A percentile compares a stretch with the other conserved stretches of the same genome.
Evolutionary conservation across 805 yeast genomes (phyloP).

Genomic region (Candida sphagnicola): DNA sequence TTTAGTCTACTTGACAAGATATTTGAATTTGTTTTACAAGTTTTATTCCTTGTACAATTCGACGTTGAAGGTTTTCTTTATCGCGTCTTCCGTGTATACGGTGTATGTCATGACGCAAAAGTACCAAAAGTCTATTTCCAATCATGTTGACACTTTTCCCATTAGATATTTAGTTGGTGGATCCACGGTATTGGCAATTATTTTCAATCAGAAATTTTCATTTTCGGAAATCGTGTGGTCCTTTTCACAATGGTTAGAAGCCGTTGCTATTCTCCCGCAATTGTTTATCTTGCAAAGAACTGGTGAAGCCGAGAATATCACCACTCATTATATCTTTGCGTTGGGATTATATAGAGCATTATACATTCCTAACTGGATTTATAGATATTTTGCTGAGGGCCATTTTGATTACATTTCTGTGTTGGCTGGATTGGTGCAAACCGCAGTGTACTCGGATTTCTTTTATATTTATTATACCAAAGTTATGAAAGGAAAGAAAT

Average conservation of each 20-base stretch:
- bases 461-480: conserved; percentile 81
- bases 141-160: conserved; percentile 68
- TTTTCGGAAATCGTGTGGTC: conserved; percentile 74
- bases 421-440: conserved; percentile 79
- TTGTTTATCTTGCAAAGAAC: conserved; percentile 83
- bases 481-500: conserved; percentile 75
- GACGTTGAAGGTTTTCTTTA: conserved; percentile 76
- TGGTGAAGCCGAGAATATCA: conserved; percentile 83
- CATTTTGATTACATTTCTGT: conserved; percentile 68
- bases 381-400: conserved; percentile 67
- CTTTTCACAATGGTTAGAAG: conserved; percentile 88
- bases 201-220: conserved; percentile 65
- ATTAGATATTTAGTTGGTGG: conserved; percentile 67
- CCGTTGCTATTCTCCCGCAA: conserved; percentile 91
- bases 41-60: conserved; percentile 71
- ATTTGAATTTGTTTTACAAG: conserved; percentile 41
- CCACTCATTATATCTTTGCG: conserved; percentile 91
- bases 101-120: conserved; percentile 64
- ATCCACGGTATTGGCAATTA: conserved; percentile 47
- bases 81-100: conserved; percentile 70
- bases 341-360: conserved; percentile 86
- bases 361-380: conserved; percentile 93
- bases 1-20: conserved; percentile 35
- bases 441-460: conserved; percentile 88
- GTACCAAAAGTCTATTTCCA: conserved; percentile 56